Percentiles rank a stretch among this genome's conserved stretches.
These are phyloP conservation scores for Apiospora saccharicola DNA, from an alignment of 2,329 filamentous ascomycete genomes.

Conservation along the genomic window DNA sequence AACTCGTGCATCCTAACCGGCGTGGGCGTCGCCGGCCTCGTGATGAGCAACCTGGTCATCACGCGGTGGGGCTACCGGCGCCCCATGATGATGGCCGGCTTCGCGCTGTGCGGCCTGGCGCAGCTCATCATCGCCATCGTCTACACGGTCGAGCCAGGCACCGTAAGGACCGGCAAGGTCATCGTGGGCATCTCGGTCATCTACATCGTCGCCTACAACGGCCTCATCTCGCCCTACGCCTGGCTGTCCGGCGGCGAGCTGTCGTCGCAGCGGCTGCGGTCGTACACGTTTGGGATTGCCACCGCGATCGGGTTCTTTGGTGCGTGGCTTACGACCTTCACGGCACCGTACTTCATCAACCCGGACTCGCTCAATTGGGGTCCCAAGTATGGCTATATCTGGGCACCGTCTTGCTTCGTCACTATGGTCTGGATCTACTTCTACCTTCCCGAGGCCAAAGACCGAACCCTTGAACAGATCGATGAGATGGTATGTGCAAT, in stretches of 20 bases:
- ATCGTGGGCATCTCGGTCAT: constrained; percentile 56
- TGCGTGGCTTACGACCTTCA: constrained; percentile 60
- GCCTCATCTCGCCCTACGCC: constrained; percentile 57
- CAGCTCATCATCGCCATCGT: constrained; percentile 58
- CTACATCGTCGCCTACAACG: constrained; percentile 59
- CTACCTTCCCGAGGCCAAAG: constrained; percentile 56
- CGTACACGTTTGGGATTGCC: constrained; percentile 59
- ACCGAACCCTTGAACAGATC: constrained; percentile 55
- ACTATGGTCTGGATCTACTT: constrained; percentile 46
- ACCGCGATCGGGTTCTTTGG: constrained; percentile 57
- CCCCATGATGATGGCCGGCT: constrained; percentile 56
- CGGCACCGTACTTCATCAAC: constrained; percentile 63
- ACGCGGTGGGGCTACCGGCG: constrained; percentile 56
- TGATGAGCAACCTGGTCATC: constrained; percentile 56
- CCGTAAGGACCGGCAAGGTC: constrained; percentile 45
- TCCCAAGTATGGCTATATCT: constrained; percentile 60
- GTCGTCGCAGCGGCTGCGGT: constrained; percentile 58
- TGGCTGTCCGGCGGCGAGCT: constrained; percentile 61
- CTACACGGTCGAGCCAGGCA: constrained; percentile 49
- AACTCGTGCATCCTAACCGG: constrained; percentile 58
- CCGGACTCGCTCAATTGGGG: constrained; percentile 57
- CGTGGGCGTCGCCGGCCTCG: constrained; percentile 56
- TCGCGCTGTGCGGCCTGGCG: constrained; percentile 55
- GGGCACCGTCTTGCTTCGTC: constrained; percentile 46
- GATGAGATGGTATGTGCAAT: constrained; percentile 50